phyloP scores from a whole-genome alignment of 2,329 filamentous ascomycete genomes.

The Penicillium sp. region DNA sequence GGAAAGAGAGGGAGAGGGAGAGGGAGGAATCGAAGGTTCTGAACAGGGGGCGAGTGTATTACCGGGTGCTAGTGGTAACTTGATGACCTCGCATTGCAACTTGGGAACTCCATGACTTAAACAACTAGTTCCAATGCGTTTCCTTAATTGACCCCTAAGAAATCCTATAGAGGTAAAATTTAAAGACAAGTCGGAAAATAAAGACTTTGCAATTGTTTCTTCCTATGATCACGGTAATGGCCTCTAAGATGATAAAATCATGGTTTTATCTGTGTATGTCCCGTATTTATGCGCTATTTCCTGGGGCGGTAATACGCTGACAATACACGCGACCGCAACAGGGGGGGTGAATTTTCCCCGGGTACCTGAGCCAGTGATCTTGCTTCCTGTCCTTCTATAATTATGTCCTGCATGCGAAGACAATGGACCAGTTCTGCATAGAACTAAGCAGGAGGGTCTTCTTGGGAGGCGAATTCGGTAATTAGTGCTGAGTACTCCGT shows the following conservation, averaged over 20 bases:
- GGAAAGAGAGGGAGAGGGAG: constrained; percentile 9
- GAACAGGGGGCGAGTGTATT: constrained; percentile 13
- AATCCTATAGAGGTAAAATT: too few relatives aligned
- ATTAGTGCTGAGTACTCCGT: neutral
- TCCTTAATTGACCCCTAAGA: neutral
- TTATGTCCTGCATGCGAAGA: neutral
- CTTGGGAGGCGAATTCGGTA: neutral
- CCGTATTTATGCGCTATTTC: neutral
- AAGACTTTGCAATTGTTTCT: neutral
- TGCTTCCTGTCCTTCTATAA: neutral
- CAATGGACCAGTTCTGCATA: neutral
- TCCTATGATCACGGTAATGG: neutral
- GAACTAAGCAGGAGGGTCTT: neutral
- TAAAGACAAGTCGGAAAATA: too few relatives aligned
- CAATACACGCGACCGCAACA: constrained; percentile 7
- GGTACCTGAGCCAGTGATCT: constrained; percentile 7
- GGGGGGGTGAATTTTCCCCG: constrained; percentile 3
- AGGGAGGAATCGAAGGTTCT: constrained; percentile 13
- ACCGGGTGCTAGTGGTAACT: constrained; percentile 8
- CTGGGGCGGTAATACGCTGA: constrained; percentile 7
- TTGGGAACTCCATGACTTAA: neutral
- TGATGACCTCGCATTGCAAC: constrained; percentile 4
- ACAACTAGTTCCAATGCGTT: neutral
- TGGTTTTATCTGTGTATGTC: neutral
- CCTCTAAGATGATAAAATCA: neutral